A percentile compares a stretch with the other conserved stretches of the same genome.
Evolutionary conservation across 1,139 yeast species (phyloP).

Genomic region (Yamadazyma diddensiae): DNA sequence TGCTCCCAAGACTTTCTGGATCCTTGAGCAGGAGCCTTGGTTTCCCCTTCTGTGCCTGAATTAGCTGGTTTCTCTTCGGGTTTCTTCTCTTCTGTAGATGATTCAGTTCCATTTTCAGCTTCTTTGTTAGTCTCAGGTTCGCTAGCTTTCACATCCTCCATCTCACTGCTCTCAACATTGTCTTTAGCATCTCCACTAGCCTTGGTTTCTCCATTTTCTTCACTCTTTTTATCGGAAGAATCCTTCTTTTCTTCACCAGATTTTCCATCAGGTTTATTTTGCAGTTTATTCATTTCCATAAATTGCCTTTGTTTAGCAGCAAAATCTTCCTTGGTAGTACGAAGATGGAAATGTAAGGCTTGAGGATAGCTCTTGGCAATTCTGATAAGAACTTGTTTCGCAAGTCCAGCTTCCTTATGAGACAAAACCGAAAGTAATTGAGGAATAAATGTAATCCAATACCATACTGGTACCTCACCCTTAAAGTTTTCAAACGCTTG

Average conservation of each 20-base stretch:
- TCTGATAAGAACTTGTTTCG: conserved; percentile 80
- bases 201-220: conserved; percentile 1
- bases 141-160: conserved; percentile 11
- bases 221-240: conserved; percentile 8
- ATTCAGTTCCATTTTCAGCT: conserved; percentile 4
- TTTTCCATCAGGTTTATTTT: conserved; percentile 14
- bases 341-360: conserved; percentile 90
- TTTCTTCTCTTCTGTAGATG: conserved; percentile 1
- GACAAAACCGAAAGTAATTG: conserved; percentile 87
- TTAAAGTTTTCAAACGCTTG: conserved; percentile 88
- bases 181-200: conserved; percentile 5
- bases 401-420: conserved; percentile 85
- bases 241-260: conserved; percentile 4
- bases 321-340: conserved; percentile 94
- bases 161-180: conserved; percentile 9
- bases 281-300: conserved; percentile 54
- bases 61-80: conserved; percentile 2
- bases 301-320: conserved; percentile 84
- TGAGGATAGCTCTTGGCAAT: conserved; percentile 98
- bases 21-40: conserved; percentile 16
- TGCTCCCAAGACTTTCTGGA: conserved; percentile 85
- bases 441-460: conserved; percentile 97
- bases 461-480: conserved; percentile 98
- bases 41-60: neutral
- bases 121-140: conserved; percentile 5